A percentile compares a stretch with the other conserved stretches of the same genome.
Conservation (phyloP, 1,284 basidiomycete species). For the Omphalotus olearius region DNA sequence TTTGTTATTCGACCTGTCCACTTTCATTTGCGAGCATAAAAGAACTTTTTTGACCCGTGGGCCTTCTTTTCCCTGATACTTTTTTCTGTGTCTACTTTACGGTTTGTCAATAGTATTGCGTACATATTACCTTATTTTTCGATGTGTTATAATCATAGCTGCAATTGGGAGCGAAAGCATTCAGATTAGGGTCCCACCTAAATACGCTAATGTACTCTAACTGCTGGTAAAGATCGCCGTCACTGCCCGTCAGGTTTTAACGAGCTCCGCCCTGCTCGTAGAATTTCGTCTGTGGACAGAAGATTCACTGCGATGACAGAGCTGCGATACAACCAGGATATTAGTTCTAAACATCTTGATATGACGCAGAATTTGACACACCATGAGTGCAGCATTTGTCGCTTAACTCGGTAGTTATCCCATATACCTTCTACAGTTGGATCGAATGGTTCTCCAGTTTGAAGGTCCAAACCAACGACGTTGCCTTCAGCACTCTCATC, state of each 20-base stretch:
- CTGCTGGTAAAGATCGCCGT: not conserved
- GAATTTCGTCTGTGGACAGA: conserved; percentile 92
- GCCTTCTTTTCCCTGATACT: not conserved
- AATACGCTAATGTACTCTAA: not conserved
- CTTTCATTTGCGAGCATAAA: not conserved
- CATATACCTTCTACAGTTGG: conserved; percentile 94
- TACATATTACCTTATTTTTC: not conserved
- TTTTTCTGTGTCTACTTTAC: not conserved
- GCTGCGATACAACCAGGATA: conserved; percentile 36
- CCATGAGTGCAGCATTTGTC: conserved; percentile 98
- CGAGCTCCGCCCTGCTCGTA: conserved; percentile 90
- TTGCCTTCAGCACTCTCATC: conserved; percentile 93
- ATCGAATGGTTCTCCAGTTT: conserved; percentile 95
- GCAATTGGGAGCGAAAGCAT: not conserved
- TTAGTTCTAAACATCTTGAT: too few species aligned
- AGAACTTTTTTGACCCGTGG: too few species aligned
- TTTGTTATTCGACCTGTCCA: not conserved
- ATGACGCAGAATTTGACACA: conserved; percentile 31
- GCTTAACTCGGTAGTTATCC: conserved; percentile 99
- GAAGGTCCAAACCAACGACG: conserved; percentile 86
- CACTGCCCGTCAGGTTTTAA: conserved; percentile 74
- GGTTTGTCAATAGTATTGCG: not conserved
- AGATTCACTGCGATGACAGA: conserved; percentile 98
- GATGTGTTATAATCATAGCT: not conserved
- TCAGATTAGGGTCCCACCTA: not conserved